A percentile compares a stretch with the other conserved stretches of the same genome.
phyloP scores from a whole-genome alignment of 768 basidiomycete genomes.

The Cystobasidium ongulense region DNA sequence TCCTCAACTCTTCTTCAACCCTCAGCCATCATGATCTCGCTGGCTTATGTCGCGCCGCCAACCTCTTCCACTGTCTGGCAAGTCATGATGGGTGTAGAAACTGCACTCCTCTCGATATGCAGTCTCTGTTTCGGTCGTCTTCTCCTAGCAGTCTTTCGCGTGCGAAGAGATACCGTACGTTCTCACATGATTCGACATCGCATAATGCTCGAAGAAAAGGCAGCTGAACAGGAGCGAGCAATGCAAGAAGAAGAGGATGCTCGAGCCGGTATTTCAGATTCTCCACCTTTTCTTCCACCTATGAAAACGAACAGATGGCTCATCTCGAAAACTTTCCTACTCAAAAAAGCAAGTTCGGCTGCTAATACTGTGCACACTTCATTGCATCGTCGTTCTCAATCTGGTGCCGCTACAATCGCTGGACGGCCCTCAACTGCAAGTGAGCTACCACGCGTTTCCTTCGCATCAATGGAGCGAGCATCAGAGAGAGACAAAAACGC shows the following conservation, averaged over 20 bases:
- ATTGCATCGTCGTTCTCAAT: slow-evolving; percentile 18
- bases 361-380: slow-evolving; percentile 24
- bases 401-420: background rate
- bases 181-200: slow-evolving; percentile 11
- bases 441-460: slow-evolving; percentile 4
- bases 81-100: slow-evolving; percentile 11
- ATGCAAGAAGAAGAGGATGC: slow-evolving; percentile 4
- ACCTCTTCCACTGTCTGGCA: slow-evolving; percentile 9
- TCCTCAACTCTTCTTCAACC: background rate
- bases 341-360: slow-evolving; percentile 23
- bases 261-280: background rate
- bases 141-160: slow-evolving; percentile 28
- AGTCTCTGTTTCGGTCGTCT: slow-evolving; percentile 20
- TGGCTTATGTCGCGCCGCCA: slow-evolving; percentile 14
- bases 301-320: slow-evolving; percentile 27
- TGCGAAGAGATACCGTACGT: slow-evolving; percentile 5
- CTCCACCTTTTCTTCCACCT: slow-evolving; percentile 17
- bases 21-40: slow-evolving; percentile 17
- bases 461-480: background rate
- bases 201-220: slow-evolving; percentile 13
- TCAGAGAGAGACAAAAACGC: background rate
- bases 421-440: slow-evolving; percentile 17
- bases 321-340: slow-evolving; percentile 26
- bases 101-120: slow-evolving; percentile 8
- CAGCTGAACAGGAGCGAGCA: background rate